Percentiles rank a stretch among this genome's conserved stretches.
phyloP scores from a whole-genome alignment of 2,329 filamentous ascomycete species.

The Ceratocystis papillata region DNA sequence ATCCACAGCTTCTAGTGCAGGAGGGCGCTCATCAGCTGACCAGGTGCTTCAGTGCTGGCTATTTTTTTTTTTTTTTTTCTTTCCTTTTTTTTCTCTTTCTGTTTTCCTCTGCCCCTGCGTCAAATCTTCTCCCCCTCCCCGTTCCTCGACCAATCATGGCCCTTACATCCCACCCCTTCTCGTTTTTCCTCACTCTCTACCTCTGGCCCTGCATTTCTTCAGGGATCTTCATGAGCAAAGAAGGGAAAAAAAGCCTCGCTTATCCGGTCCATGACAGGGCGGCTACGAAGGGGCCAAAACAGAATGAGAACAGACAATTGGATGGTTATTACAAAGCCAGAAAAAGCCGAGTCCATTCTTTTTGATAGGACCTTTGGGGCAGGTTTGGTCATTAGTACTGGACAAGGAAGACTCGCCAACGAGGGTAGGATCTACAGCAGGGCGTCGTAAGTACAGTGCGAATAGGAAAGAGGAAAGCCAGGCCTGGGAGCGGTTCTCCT shows the following conservation, averaged over 20 bases:
- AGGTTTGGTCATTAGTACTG: no score
- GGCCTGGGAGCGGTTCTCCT: no score
- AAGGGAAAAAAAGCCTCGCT: background rate
- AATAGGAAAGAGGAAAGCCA: no score
- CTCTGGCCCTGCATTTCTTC: background rate
- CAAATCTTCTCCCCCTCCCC: background rate
- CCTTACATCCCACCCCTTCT: background rate
- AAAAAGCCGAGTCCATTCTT: background rate
- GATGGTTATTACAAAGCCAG: background rate
- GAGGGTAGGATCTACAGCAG: no score
- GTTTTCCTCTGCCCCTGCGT: background rate
- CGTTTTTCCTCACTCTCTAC: no score
- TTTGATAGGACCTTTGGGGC: no score
- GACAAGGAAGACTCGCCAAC: no score
- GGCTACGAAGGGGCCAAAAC: background rate
- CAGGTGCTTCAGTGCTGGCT: no score
- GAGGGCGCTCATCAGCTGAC: no score
- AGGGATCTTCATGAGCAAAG: background rate
- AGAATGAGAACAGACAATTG: background rate
- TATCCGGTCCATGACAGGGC: background rate
- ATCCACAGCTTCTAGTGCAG: no score
- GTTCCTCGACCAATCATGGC: background rate
- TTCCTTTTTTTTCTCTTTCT: background rate
- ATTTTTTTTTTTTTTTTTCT: background rate
- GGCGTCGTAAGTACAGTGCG: no score